Evolutionary conservation across 768 basidiomycete genomes (phyloP), one percentile per base, ranked within the genome.

Genomic region (Candolleomyces eurysporus): DNA sequence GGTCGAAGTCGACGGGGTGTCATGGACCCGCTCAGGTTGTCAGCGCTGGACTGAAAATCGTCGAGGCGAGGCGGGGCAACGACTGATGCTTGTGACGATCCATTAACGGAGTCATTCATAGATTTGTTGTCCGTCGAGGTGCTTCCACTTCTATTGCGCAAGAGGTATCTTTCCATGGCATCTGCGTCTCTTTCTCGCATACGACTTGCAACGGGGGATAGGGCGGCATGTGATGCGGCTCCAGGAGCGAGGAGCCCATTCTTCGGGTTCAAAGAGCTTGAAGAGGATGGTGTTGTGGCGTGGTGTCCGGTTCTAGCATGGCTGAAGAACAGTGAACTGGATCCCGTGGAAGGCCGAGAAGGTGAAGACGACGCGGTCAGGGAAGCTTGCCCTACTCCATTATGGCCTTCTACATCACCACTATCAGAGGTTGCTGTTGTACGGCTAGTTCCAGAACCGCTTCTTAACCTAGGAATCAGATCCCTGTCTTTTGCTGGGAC

Each of bases 111-210:
- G 22, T 83, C 84, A 69, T 83, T 84, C 68, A 85, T 84, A 7
- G 88, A 89, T 70, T 78, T 84, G 64, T 81, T 85, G 66, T 91
- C 89, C 14, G 89, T 89, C 1, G 89, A 90, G 19, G 88, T 80
- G 67, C 91, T 92, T 54, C 90, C 92, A 69, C 91, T 94, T 60
- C 92, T 84, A 76, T 90, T 91, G 60, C 92, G 84, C 63, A 84
- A 80, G 71, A 92, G 79, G 70, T 92, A 94, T 68, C 92, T 91
- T 71, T 92, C 91, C 80, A 90, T 91, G 42, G 92, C 93, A 69
- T 89, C 90, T 19, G 92, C 92, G 69, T 94, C 92, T 60, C 86
- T 82, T 74, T 92, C 89, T 65, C 87, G 84, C 81, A 94, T 88
- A 39, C 91, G 89, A 66, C 78, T 88, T 31, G 88, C 90, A 60